Evolutionary conservation across 2,329 filamentous ascomycete genomes (phyloP).

Genomic region (Chlorencoelia australis): DNA sequence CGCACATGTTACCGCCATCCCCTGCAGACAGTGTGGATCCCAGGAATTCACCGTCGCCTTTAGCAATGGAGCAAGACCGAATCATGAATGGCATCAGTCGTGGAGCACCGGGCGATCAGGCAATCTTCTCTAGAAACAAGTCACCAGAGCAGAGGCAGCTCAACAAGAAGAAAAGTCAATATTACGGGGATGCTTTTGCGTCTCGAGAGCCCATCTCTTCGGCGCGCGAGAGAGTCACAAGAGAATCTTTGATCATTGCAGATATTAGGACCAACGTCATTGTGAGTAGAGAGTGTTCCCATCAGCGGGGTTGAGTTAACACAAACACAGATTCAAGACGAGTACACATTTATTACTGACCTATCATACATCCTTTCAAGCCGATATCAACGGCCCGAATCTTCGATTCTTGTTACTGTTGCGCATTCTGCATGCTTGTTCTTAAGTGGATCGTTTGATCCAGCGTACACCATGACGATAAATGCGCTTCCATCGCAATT

Average conservation of each 20-base stretch:
- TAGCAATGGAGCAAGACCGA: conserved; percentile 13
- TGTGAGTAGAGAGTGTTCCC: conserved; percentile 33
- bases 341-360: conserved; percentile 64
- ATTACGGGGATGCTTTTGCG: conserved; percentile 28
- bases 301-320: conserved; percentile 16
- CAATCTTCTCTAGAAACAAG: conserved; percentile 19
- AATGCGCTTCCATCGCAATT: conserved; percentile 59
- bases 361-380: conserved; percentile 63
- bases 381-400: conserved; percentile 65
- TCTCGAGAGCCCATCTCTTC: conserved; percentile 22
- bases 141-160: conserved; percentile 21
- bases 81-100: conserved; percentile 22
- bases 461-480: conserved; percentile 70
- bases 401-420: conserved; percentile 66
- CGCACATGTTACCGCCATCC: conserved; percentile 23
- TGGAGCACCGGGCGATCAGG: conserved; percentile 22
- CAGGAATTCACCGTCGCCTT: conserved; percentile 6
- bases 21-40: conserved; percentile 20
- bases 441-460: conserved; percentile 65
- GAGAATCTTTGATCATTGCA: conserved; percentile 42
- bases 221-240: conserved; percentile 22
- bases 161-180: conserved; percentile 24
- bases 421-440: conserved; percentile 66
- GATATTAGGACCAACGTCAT: conserved; percentile 56
- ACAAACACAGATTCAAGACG: conserved; percentile 55